phyloP scores from a whole-genome alignment of 2,329 filamentous ascomycete genomes.

The Diaporthe sp. region DNA sequence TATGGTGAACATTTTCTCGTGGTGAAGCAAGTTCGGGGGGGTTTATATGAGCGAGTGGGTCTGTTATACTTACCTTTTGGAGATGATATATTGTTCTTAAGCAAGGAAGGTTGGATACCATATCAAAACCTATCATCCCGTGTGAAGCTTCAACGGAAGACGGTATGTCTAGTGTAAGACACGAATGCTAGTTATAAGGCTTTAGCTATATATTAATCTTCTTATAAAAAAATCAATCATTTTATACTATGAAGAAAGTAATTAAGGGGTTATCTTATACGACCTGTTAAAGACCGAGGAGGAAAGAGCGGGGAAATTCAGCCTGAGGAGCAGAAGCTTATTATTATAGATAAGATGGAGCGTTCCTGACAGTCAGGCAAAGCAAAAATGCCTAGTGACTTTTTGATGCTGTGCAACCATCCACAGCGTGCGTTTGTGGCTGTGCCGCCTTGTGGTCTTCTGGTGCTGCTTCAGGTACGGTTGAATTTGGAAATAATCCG shows the following conservation, averaged over 20 bases:
- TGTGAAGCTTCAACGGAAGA: background rate
- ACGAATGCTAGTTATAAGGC: too few species aligned
- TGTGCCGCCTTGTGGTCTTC: background rate
- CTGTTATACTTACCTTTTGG: background rate
- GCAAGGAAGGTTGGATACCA: background rate
- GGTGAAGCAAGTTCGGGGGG: background rate
- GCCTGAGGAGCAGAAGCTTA: too few species aligned
- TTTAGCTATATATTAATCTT: too few species aligned
- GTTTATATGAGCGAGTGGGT: background rate
- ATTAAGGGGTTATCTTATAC: too few species aligned
- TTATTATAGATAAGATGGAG: too few species aligned
- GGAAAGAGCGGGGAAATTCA: too few species aligned
- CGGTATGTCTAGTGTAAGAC: background rate
- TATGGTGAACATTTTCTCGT: background rate
- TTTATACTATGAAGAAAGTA: too few species aligned
- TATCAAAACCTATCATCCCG: background rate
- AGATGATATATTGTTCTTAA: background rate
- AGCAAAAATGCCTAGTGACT: too few species aligned
- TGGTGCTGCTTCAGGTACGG: background rate
- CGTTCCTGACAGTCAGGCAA: too few species aligned
- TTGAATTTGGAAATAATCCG: background rate
- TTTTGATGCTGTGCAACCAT: too few species aligned
- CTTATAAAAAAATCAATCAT: too few species aligned
- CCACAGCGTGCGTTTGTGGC: background rate
- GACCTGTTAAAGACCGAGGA: too few species aligned